Base-by-base conservation (phyloP, 2,329 filamentous ascomycete species). In the Alternaria sp. region DNA sequence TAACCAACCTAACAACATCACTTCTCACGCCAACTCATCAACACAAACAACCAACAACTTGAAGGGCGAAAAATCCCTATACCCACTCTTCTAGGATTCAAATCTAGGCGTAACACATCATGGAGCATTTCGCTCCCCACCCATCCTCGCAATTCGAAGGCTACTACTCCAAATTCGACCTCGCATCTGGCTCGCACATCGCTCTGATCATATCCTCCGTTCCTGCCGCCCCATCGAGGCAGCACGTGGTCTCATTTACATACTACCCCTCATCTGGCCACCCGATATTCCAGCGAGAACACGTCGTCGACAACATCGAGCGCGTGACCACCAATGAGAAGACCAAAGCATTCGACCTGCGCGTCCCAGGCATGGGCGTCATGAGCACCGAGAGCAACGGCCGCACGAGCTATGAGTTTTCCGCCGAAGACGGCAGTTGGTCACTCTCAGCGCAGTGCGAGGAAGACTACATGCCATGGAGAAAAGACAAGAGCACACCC, bases 121-220 rank as follows among this genome's bases (percentile, higher is more conserved):
- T 82, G 78, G 78, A 84, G 60, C 81, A 84, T 66, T 79, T 74
- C 58, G 76, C 75, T 7, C 83, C 83, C 3, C 84, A 85, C 63
- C 67, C 67, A 1, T 66, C 58, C 32, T 71, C 82, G 26, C 75
- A 74, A 30, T 85, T 86, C 67, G 84, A 86, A 72, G 84, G 84
- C 36, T 85, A 80, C 73, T 85, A 85, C 73, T 83, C 81, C 63
- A 84, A 85, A 65, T 85, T 85, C 70, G 75, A 79, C 56, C 78
- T 85, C 7, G 79, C 80, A 15, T 83, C 81, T 4, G 82, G 83
- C 62, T 77, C 79, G 5, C 81, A 83, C 59, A 75, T 86, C 8
- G 80, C 82, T 15, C 65, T 85, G 10, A 82, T 85, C 47, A 79
- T 85, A 25, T 85, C 81, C 72, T 80, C 78, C 44, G 81, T 85